A percentile compares a stretch with the other conserved stretches of the same genome.
Evolutionary conservation across 2,329 filamentous ascomycete species (phyloP).

Genomic region (Colletotrichum limetticola): DNA sequence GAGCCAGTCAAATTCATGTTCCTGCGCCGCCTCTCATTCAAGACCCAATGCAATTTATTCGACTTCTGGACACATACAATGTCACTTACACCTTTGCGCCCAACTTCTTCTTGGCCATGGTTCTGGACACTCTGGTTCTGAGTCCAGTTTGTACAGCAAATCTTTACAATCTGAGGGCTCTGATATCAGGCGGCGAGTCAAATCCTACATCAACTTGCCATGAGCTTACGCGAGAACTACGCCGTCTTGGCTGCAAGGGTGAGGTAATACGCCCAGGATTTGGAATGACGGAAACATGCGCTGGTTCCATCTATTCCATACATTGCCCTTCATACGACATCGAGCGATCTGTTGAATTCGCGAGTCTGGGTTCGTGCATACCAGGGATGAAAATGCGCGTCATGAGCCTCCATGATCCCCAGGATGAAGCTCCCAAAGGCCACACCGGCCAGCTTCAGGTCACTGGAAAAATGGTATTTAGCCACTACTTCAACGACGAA

Average conservation of each 20-base stretch:
- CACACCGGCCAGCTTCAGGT: conserved; percentile 69
- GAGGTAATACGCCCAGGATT: conserved; percentile 54
- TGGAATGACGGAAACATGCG: conserved; percentile 65
- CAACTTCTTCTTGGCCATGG: conserved; percentile 47
- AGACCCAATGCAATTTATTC: conserved; percentile 51
- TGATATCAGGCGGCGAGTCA: conserved; percentile 59
- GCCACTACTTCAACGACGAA: conserved; percentile 70
- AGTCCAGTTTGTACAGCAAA: conserved; percentile 5
- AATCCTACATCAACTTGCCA: conserved; percentile 50
- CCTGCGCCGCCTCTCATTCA: conserved; percentile 51
- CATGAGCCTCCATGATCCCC: conserved; percentile 29
- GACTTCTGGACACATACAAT: conserved; percentile 51
- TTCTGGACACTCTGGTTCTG: conserved; percentile 25
- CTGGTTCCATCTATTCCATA: conserved; percentile 56
- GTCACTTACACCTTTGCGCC: conserved; percentile 57
- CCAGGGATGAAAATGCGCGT: conserved; percentile 53
- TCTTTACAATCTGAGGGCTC: conserved; percentile 41
- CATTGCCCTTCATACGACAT: conserved; percentile 54
- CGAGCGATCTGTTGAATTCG: conserved; percentile 40
- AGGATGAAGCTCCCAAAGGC: conserved; percentile 33
- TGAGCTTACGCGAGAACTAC: conserved; percentile 42
- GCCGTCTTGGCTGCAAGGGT: conserved; percentile 42
- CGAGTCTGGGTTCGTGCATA: conserved; percentile 52
- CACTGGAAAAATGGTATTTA: conserved; percentile 69
- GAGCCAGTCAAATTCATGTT: conserved; percentile 58